Base-by-base conservation (phyloP, 2,329 filamentous ascomycete genomes). In the Allantophomopsis lycopodina region DNA sequence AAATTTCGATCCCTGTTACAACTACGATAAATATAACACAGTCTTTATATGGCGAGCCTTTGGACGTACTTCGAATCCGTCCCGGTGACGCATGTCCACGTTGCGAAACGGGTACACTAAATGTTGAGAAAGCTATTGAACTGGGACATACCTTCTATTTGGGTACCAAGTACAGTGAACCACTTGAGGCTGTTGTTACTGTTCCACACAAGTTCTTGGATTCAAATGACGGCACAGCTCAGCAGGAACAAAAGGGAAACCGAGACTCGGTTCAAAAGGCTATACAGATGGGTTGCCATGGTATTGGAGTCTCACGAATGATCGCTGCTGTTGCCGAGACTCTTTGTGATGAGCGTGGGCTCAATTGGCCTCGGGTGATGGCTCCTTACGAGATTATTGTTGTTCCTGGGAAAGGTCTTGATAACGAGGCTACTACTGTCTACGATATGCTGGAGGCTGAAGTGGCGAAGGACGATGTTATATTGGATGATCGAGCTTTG, bases 81-180 rank as follows among this genome's bases (percentile, higher is more conserved):
- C 60, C 76, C 34, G 83, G 82, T 11, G 85, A 93, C 52, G 50
- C 59, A 10, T 98, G 91, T 51, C 76, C 83, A 0, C 65, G 69
- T 32, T 98, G 91, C 55, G 53, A 61, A 0, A 52, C 65, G 0
- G 82, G 82, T 0, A 63, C 58, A 2, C 64, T 96, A 16, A 66
- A 65, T 34, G 66, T 83, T 2, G 71, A 81, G 42, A 79, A 73
- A 45, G 84, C 87, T 7, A 79, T 96, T 37, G 91, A 98, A 60
- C 69, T 96, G 13, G 91, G 86, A 1, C 91, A 98, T 59, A 96
- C 91, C 0, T 98, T 98, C 61, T 79, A 93, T 57, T 76, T 98
- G 2, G 88, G 89, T 10, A 88, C 84, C 2, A 76, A 88, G 21
- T 98, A 98, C 62, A 88, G 83, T 17, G 66, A 73, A 15, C 80